Evolutionary conservation across 73 alveolate species (phyloP).

Genomic region (Tetrahymena thermophila): DNA sequence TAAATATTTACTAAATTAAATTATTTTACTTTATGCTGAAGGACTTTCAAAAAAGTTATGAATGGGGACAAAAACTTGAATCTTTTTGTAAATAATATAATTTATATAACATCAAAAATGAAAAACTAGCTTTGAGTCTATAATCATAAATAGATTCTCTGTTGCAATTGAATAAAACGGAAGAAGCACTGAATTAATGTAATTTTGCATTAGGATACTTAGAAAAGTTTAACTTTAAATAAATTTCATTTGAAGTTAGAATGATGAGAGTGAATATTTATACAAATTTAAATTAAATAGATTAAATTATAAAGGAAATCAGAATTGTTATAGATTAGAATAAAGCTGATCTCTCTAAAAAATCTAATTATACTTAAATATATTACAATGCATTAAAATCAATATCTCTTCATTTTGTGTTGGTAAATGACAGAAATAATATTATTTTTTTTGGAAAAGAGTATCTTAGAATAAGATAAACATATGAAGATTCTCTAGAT

Average conservation of each 20-base stretch:
- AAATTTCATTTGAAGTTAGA: background rate
- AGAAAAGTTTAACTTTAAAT: background rate
- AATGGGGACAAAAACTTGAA: background rate
- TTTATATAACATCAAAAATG: background rate
- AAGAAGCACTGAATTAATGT: background rate
- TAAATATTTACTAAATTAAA: background rate
- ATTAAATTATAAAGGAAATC: background rate
- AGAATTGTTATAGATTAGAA: background rate
- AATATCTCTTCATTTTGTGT: background rate
- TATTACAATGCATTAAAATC: background rate
- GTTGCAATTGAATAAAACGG: background rate
- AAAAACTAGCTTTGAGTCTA: background rate
- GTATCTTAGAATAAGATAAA: background rate
- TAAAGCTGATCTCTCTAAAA: background rate
- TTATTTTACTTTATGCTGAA: background rate
- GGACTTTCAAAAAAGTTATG: background rate
- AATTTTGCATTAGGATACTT: background rate
- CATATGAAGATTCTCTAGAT: background rate
- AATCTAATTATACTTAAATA: too few species aligned
- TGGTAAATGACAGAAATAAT: background rate
- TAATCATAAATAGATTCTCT: background rate
- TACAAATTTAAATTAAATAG: background rate
- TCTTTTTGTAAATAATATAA: background rate
- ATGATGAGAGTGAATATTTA: background rate
- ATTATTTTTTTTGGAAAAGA: background rate